phyloP scores from a whole-genome alignment of 768 basidiomycete species.

The Neoboletus brunneissimus region DNA sequence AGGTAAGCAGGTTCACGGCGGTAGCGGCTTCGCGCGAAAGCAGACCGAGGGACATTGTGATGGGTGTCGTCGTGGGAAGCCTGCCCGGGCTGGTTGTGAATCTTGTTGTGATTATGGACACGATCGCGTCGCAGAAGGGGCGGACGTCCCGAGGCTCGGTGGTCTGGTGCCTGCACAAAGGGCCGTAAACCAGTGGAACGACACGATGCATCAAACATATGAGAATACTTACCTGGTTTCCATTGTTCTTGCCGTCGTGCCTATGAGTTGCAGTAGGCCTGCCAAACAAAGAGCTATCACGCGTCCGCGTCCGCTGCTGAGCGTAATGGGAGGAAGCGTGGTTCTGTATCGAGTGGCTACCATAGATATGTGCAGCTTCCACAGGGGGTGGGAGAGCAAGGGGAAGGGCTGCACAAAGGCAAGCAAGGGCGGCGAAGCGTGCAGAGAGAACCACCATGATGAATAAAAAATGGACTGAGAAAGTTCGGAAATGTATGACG shows the following conservation, averaged over 20 bases:
- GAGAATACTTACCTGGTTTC: constrained; percentile 3
- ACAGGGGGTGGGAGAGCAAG: constrained; percentile 31
- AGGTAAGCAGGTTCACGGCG: constrained; percentile 8
- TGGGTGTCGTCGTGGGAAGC: background rate
- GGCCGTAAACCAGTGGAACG: background rate
- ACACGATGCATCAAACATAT: background rate
- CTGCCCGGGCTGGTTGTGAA: background rate
- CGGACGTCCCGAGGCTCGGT: constrained; percentile 6
- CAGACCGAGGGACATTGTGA: constrained; percentile 15
- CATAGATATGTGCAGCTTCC: constrained; percentile 40
- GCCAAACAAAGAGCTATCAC: background rate
- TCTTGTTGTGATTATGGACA: background rate
- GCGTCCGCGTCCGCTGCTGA: background rate
- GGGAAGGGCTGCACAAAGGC: constrained; percentile 44
- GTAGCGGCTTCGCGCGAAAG: constrained; percentile 21
- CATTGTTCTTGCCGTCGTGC: constrained; percentile 1
- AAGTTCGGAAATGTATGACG: constrained; percentile 11
- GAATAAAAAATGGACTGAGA: constrained; percentile 6
- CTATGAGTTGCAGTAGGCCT: background rate
- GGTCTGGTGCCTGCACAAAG: background rate
- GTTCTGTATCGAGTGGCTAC: constrained; percentile 14
- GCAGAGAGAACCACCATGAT: constrained; percentile 51
- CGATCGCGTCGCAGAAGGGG: constrained; percentile 17
- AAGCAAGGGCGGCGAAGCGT: constrained; percentile 46
- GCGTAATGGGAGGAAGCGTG: background rate